Conservation (phyloP, 2,329 filamentous ascomycete genomes). For the Hymenotorrendiella dingleyae region DNA sequence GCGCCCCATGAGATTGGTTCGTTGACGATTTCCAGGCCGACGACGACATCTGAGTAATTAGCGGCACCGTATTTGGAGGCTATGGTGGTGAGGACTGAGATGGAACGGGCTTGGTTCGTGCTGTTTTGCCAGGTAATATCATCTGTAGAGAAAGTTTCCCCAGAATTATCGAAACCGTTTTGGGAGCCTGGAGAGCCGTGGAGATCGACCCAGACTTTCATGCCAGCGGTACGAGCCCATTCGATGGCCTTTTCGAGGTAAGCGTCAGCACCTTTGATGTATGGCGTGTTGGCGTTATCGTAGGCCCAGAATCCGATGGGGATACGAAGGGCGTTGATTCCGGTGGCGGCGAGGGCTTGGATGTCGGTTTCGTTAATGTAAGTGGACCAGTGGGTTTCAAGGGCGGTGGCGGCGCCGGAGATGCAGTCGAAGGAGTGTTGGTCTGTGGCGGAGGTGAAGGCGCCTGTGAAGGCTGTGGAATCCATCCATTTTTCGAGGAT, state of each 20-base stretch:
- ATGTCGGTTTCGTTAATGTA: constrained; percentile 40
- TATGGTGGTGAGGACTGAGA: constrained; percentile 33
- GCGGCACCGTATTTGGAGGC: constrained; percentile 34
- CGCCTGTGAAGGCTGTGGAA: constrained; percentile 28
- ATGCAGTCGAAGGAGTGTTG: constrained; percentile 35
- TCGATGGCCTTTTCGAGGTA: constrained; percentile 50
- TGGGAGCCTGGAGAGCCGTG: constrained; percentile 50
- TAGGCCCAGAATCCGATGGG: constrained; percentile 55
- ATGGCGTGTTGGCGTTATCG: constrained; percentile 43
- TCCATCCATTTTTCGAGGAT: constrained; percentile 38
- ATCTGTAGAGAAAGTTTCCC: constrained; percentile 37
- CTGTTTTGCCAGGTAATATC: constrained; percentile 40
- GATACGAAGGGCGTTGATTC: constrained; percentile 53
- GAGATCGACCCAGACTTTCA: constrained; percentile 51
- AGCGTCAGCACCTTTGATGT: constrained; percentile 40
- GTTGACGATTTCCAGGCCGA: constrained; percentile 36
- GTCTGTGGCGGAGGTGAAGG: constrained; percentile 30
- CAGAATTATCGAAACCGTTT: constrained; percentile 57
- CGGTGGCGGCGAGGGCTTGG: constrained; percentile 41
- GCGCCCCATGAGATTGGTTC: constrained; percentile 34
- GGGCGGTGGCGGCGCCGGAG: constrained; percentile 25
- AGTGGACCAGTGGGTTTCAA: constrained; percentile 40
- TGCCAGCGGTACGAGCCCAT: constrained; percentile 43
- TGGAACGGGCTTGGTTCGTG: constrained; percentile 31
- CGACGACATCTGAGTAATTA: constrained; percentile 36